Evolutionary conservation across 768 basidiomycete genomes (phyloP).

Genomic region (Amanita jacksonii): DNA sequence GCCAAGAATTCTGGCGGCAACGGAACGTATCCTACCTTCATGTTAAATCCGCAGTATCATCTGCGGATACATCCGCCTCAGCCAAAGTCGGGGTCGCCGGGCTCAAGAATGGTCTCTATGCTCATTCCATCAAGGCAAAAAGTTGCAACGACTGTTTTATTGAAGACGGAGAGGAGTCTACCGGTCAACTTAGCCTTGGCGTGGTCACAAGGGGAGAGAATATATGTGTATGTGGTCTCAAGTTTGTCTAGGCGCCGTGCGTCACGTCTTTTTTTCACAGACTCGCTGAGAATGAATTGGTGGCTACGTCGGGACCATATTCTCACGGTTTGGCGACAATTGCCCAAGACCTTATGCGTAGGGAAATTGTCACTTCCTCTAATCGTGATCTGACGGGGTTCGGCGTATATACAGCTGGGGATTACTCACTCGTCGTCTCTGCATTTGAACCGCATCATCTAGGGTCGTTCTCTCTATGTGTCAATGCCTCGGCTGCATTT

Average conservation of each 20-base stretch:
- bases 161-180: constrained; percentile 52
- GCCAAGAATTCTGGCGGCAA: constrained; percentile 80
- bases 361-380: not conserved
- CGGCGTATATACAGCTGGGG: constrained; percentile 42
- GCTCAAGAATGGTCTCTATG: not conserved
- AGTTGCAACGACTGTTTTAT: constrained; percentile 33
- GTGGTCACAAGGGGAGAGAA: constrained; percentile 67
- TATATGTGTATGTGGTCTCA: constrained; percentile 53
- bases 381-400: constrained; percentile 2
- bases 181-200: constrained; percentile 67
- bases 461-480: constrained; percentile 54
- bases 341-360: constrained; percentile 31
- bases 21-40: constrained; percentile 66
- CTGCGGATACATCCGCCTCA: constrained; percentile 42
- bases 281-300: constrained; percentile 57
- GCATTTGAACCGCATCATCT: constrained; percentile 67
- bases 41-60: constrained; percentile 86
- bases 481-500: constrained; percentile 55
- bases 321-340: constrained; percentile 63
- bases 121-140: constrained; percentile 6
- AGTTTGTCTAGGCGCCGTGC: not conserved
- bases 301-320: constrained; percentile 72
- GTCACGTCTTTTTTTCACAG: constrained; percentile 20
- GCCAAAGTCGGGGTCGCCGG: too few relatives aligned
- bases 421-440: constrained; percentile 80